Evolutionary conservation across 352 stramenopile species (phyloP).

Genomic region (Phytophthora multivora): DNA sequence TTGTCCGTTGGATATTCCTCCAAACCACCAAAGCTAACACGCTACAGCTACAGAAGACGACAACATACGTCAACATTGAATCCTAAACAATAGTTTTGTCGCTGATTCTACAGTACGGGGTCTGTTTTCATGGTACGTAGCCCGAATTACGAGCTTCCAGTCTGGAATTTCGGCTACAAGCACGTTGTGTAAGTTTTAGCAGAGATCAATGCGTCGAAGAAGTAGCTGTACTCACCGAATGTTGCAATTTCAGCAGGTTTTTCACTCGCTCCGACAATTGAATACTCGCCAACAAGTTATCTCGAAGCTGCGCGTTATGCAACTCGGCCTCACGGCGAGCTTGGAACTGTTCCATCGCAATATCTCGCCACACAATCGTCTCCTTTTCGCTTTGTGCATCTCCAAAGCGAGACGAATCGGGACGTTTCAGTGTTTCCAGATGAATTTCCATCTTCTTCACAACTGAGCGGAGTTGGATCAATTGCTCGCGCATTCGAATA

Average conservation of each 20-base stretch:
- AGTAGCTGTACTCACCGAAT: neutral
- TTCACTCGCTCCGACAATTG: slow-evolving; percentile 3
- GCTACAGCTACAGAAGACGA: too few relatives aligned
- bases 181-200: too few relatives aligned
- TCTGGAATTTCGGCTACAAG: too few relatives aligned
- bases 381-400: neutral
- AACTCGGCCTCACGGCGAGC: slow-evolving; percentile 4
- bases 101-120: too few relatives aligned
- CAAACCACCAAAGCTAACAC: too few relatives aligned
- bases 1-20: too few relatives aligned
- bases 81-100: too few relatives aligned
- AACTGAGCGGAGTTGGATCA: slow-evolving; percentile 14
- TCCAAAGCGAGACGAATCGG: slow-evolving; percentile 2
- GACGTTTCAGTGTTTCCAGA: slow-evolving; percentile 7
- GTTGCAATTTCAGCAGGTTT: neutral
- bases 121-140: too few relatives aligned
- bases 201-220: too few relatives aligned
- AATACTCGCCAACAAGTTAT: slow-evolving; percentile 5
- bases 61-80: too few relatives aligned
- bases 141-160: too few relatives aligned
- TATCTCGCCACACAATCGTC: neutral
- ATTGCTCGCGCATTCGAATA: slow-evolving; percentile 5
- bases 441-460: slow-evolving; percentile 7
- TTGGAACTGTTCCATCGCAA: slow-evolving; percentile 5
- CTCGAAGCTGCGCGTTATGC: slow-evolving; percentile 5